phyloP scores from a whole-genome alignment of 2,329 filamentous ascomycete species.

The Kalaharituber pfeilii region DNA sequence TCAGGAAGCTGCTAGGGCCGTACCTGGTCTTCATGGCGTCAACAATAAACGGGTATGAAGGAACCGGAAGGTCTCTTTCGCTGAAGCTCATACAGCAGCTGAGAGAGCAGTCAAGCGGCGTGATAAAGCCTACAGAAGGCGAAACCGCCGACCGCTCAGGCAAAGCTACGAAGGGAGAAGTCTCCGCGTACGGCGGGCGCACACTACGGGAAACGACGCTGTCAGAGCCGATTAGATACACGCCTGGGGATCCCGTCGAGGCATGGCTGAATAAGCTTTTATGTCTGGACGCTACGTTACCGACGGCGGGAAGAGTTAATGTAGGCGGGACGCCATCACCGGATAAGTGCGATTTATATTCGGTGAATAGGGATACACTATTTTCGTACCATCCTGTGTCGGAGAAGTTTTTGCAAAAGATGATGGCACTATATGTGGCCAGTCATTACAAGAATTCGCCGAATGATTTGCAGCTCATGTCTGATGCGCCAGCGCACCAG shows the following conservation, averaged over 20 bases:
- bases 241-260: constrained; percentile 76
- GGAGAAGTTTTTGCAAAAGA: constrained; percentile 91
- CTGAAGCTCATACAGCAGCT: constrained; percentile 95
- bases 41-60: constrained; percentile 97
- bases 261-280: constrained; percentile 91
- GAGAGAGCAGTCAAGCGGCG: constrained; percentile 69
- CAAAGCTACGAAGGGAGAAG: constrained; percentile 46
- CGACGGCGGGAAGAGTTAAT: constrained; percentile 53
- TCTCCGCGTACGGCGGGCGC: constrained; percentile 46
- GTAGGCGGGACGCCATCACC: constrained; percentile 75
- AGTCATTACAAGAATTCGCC: constrained; percentile 98
- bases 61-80: constrained; percentile 83
- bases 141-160: constrained; percentile 62
- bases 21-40: constrained; percentile 99
- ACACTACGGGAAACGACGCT: constrained; percentile 83
- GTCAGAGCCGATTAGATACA: constrained; percentile 85
- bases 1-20: constrained; percentile 85
- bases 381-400: constrained; percentile 97
- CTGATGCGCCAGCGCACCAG: constrained; percentile 89
- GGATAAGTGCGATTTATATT: constrained; percentile 73
- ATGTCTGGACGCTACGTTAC: constrained; percentile 81
- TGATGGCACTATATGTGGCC: constrained; percentile 94
- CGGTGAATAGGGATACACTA: constrained; percentile 89
- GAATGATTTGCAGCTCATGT: constrained; percentile 97
- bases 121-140: constrained; percentile 39